Evolutionary conservation across 1,284 basidiomycete species (phyloP).

Genomic region (Melampsora americana): DNA sequence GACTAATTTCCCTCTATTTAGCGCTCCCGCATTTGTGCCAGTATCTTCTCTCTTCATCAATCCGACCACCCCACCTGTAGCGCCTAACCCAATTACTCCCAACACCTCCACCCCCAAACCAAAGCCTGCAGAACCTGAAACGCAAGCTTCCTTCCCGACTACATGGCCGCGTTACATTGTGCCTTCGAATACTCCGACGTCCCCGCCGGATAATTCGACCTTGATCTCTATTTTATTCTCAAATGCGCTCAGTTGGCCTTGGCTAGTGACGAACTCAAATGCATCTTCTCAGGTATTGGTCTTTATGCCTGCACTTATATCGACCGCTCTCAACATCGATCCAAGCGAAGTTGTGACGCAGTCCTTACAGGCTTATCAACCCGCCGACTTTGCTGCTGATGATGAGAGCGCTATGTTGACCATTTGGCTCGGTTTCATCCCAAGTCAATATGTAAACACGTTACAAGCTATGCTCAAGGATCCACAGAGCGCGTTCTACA

Average conservation of each 20-base stretch:
- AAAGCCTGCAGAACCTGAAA: neutral
- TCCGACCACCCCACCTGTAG: neutral
- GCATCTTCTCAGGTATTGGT: slow-evolving; percentile 49
- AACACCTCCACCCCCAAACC: neutral
- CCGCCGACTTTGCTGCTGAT: slow-evolving; percentile 53
- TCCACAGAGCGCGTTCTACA: slow-evolving; percentile 55
- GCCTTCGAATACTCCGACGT: slow-evolving; percentile 14
- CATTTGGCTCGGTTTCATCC: slow-evolving; percentile 56
- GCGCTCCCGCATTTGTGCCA: slow-evolving; percentile 27
- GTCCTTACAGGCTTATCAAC: slow-evolving; percentile 56
- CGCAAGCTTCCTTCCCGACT: slow-evolving; percentile 16
- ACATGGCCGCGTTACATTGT: slow-evolving; percentile 39
- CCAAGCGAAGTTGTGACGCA: slow-evolving; percentile 53
- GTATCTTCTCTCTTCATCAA: slow-evolving; percentile 20
- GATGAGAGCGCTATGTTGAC: slow-evolving; percentile 52
- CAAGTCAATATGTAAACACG: slow-evolving; percentile 52
- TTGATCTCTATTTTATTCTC: slow-evolving; percentile 48
- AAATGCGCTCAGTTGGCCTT: slow-evolving; percentile 47
- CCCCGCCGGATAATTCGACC: slow-evolving; percentile 36
- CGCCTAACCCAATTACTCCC: too few species aligned
- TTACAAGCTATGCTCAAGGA: slow-evolving; percentile 53
- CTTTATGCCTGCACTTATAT: slow-evolving; percentile 48
- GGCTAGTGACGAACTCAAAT: slow-evolving; percentile 49
- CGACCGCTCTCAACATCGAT: slow-evolving; percentile 45
- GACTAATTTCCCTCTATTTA: neutral